Conservation (phyloP, 768 basidiomycete genomes). For the Strobilomyces confusus region DNA sequence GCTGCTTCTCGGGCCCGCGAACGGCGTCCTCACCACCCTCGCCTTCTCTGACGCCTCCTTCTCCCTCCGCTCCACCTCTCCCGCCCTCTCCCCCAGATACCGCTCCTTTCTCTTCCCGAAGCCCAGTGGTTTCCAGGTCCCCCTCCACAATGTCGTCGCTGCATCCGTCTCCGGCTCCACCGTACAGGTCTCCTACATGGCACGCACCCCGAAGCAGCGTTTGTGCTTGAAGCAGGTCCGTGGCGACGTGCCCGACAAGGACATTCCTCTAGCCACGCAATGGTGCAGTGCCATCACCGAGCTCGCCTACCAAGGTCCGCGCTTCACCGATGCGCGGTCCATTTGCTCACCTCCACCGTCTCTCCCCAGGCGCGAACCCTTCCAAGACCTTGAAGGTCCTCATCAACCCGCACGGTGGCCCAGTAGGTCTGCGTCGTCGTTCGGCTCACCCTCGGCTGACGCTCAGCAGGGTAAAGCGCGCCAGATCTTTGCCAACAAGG, state of each 20-base stretch:
- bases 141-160: slow-evolving; percentile 52
- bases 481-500: slow-evolving; percentile 47
- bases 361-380: slow-evolving; percentile 45
- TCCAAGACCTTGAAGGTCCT: slow-evolving; percentile 59
- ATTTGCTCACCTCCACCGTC: neutral
- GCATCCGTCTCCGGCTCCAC: slow-evolving; percentile 37
- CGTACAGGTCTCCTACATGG: slow-evolving; percentile 52
- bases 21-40: slow-evolving; percentile 21
- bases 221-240: slow-evolving; percentile 38
- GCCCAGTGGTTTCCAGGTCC: slow-evolving; percentile 25
- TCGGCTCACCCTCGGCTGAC: slow-evolving; percentile 1
- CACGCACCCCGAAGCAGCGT: slow-evolving; percentile 38
- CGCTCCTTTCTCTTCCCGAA: slow-evolving; percentile 11
- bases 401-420: slow-evolving; percentile 80
- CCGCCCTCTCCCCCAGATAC: neutral
- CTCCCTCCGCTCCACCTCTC: slow-evolving; percentile 22
- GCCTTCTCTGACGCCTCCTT: slow-evolving; percentile 27
- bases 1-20: slow-evolving; percentile 16
- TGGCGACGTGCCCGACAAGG: slow-evolving; percentile 38
- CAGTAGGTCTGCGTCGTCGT: slow-evolving; percentile 40
- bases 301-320: slow-evolving; percentile 55
- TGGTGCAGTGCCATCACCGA: slow-evolving; percentile 58
- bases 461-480: slow-evolving; percentile 55
- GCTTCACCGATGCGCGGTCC: neutral
- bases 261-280: slow-evolving; percentile 34